Evolutionary conservation across 2,329 filamentous ascomycete species (phyloP).

Genomic region (Ophiosphaerella korrae): DNA sequence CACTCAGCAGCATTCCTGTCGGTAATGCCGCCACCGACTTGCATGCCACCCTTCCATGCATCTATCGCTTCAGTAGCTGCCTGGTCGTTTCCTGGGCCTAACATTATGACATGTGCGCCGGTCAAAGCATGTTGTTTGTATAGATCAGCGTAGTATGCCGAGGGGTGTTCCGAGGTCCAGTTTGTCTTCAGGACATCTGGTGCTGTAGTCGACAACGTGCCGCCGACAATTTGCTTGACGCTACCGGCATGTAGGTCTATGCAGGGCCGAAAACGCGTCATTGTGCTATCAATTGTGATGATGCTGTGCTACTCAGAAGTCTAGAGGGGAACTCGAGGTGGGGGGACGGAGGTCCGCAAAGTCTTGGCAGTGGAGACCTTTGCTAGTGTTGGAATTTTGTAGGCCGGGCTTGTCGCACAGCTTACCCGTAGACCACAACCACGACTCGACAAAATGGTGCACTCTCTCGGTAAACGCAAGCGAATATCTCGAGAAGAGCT

Average conservation of each 20-base stretch:
- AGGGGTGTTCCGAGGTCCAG: slow-evolving; percentile 83
- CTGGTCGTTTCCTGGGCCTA: slow-evolving; percentile 83
- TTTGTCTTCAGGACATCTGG: slow-evolving; percentile 75
- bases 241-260: slow-evolving; percentile 97
- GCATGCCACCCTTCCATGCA: slow-evolving; percentile 79
- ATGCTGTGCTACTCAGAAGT: not conserved
- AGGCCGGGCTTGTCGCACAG: too few relatives aligned
- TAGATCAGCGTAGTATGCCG: slow-evolving; percentile 78
- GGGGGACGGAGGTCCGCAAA: slow-evolving; percentile 29
- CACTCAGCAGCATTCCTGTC: slow-evolving; percentile 83
- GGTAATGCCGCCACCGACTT: slow-evolving; percentile 92
- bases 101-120: slow-evolving; percentile 95
- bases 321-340: slow-evolving; percentile 7
- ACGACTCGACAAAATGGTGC: slow-evolving; percentile 40
- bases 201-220: slow-evolving; percentile 66
- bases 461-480: slow-evolving; percentile 54
- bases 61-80: slow-evolving; percentile 77
- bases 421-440: not conserved
- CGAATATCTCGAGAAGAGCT: slow-evolving; percentile 44
- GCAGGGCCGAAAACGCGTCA: slow-evolving; percentile 95
- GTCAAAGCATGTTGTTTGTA: slow-evolving; percentile 76
- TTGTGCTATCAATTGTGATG: slow-evolving; percentile 44
- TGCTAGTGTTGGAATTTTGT: too few relatives aligned
- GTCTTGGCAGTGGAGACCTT: slow-evolving; percentile 4
- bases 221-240: slow-evolving; percentile 98